Conservation (phyloP, 768 basidiomycete genomes). For the Solioccasus polychromus region DNA sequence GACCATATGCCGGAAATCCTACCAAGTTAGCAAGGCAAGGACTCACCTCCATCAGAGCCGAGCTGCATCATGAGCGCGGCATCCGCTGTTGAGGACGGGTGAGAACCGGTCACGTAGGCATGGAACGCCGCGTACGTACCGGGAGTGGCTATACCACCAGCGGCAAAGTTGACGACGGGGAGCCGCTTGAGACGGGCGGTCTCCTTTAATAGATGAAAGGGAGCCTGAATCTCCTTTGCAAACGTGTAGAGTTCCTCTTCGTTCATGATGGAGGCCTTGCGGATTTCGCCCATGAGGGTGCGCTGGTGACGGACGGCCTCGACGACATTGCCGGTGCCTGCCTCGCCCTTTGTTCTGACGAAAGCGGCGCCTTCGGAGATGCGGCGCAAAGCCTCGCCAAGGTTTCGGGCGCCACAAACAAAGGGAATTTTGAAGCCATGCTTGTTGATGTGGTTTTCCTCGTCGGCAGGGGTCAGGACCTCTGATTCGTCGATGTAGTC, state of each 20-base stretch:
- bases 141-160: conserved; percentile 90
- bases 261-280: conserved; percentile 80
- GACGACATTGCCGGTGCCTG: conserved; percentile 86
- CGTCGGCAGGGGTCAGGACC: conserved; percentile 94
- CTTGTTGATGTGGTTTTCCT: conserved; percentile 96
- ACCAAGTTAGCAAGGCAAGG: background rate
- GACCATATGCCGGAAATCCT: conserved; percentile 2
- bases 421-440: conserved; percentile 94
- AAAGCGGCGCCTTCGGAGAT: conserved; percentile 98
- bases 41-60: conserved; percentile 90
- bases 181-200: conserved; percentile 89
- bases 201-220: conserved; percentile 95
- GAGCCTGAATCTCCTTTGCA: conserved; percentile 90
- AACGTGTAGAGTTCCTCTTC: conserved; percentile 94
- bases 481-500: conserved; percentile 97
- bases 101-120: too few species aligned
- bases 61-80: conserved; percentile 99
- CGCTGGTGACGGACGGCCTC: conserved; percentile 94
- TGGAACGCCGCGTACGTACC: conserved; percentile 43
- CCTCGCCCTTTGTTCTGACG: conserved; percentile 96
- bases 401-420: conserved; percentile 92
- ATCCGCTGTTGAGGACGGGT: conserved; percentile 53
- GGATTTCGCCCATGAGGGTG: conserved; percentile 79
- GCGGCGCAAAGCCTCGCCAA: conserved; percentile 93
- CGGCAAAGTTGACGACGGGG: conserved; percentile 96